Percentiles rank a stretch among this genome's conserved stretches.
phyloP scores from a whole-genome alignment of 352 stramenopile genomes.

The Phytophthora megakarya region DNA sequence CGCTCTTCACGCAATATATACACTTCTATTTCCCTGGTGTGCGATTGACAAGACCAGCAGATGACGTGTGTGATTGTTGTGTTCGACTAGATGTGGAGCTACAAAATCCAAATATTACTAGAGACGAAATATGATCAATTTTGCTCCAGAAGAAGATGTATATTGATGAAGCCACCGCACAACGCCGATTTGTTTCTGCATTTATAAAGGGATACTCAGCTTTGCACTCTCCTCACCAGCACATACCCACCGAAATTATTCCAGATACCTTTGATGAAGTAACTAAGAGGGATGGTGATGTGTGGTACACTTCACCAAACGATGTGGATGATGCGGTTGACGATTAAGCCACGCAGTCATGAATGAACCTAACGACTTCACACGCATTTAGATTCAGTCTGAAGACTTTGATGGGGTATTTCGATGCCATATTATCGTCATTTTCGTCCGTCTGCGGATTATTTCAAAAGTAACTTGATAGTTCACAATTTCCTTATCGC shows the following conservation, averaged over 20 bases:
- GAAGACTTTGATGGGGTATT: no score
- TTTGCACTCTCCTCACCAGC: no score
- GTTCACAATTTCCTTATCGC: constrained; percentile 18
- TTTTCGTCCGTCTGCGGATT: constrained; percentile 13
- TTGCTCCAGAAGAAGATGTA: constrained; percentile 12
- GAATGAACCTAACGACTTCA: no score
- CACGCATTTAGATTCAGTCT: no score
- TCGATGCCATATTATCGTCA: constrained; percentile 12
- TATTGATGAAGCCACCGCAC: constrained; percentile 3
- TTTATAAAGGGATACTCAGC: background rate
- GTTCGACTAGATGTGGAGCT: constrained; percentile 9
- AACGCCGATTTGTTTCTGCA: background rate
- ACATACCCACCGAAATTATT: no score
- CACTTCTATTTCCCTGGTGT: constrained; percentile 15
- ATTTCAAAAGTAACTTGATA: constrained; percentile 20
- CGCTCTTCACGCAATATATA: constrained; percentile 13
- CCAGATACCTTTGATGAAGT: no score
- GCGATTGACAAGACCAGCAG: constrained; percentile 4
- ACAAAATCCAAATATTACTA: constrained; percentile 12
- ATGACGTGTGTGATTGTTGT: constrained; percentile 20
- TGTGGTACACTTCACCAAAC: no score
- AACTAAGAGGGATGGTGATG: no score
- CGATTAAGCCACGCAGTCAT: no score
- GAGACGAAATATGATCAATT: constrained; percentile 1
- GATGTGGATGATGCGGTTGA: no score